Percentiles rank a stretch among this genome's conserved stretches.
Conservation (phyloP, 2,329 filamentous ascomycete species). For the Botrytis medusae region DNA sequence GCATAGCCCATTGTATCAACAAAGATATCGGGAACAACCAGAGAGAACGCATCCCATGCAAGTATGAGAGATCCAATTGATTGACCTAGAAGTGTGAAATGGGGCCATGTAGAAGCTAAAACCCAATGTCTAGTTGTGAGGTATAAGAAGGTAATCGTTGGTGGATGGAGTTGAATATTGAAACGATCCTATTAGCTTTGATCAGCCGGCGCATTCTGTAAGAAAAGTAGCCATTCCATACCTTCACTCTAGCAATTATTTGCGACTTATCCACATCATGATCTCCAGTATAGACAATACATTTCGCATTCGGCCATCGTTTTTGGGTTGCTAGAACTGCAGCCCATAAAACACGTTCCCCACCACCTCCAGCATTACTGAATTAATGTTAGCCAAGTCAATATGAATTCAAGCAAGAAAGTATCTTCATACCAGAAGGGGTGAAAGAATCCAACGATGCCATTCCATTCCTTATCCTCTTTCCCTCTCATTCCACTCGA, state of each 20-base stretch:
- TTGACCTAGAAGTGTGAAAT: slow-evolving; percentile 91
- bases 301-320: slow-evolving; percentile 84
- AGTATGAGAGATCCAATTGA: slow-evolving; percentile 84
- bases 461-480: slow-evolving; percentile 66
- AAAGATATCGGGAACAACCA: slow-evolving; percentile 90
- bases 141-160: slow-evolving; percentile 85
- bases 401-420: not conserved
- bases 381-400: slow-evolving; percentile 22
- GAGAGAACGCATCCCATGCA: slow-evolving; percentile 88
- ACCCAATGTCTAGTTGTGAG: slow-evolving; percentile 85
- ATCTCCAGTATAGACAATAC: slow-evolving; percentile 93
- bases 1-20: slow-evolving; percentile 98
- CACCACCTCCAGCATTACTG: slow-evolving; percentile 93
- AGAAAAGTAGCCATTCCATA: slow-evolving; percentile 39
- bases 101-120: slow-evolving; percentile 82
- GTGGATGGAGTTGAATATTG: slow-evolving; percentile 84
- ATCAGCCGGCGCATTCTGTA: slow-evolving; percentile 16
- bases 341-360: slow-evolving; percentile 94
- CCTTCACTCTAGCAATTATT: slow-evolving; percentile 76
- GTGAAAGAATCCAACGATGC: slow-evolving; percentile 94
- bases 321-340: slow-evolving; percentile 88
- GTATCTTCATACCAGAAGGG: slow-evolving; percentile 75
- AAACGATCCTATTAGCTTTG: slow-evolving; percentile 65
- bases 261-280: slow-evolving; percentile 79
- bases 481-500: slow-evolving; percentile 46